Percentiles rank a stretch among this genome's conserved stretches.
Evolutionary conservation across 2,329 filamentous ascomycete species (phyloP).

Genomic region (Basipetospora chlamydospora): DNA sequence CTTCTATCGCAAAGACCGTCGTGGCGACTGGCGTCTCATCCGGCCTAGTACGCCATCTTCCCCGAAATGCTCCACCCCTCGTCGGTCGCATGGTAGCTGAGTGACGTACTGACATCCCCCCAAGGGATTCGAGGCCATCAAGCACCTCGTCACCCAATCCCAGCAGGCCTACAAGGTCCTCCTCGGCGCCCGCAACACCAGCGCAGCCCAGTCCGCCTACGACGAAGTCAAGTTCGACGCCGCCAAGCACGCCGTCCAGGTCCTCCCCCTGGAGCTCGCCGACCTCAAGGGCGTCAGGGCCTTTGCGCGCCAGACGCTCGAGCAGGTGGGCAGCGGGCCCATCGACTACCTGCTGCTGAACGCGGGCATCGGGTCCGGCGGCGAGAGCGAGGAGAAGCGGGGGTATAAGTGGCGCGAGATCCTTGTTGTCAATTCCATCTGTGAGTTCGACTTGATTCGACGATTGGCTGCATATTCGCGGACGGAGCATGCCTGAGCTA

Average conservation of each 20-base stretch:
- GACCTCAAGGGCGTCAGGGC: conserved; percentile 27
- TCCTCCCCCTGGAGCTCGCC: conserved; percentile 33
- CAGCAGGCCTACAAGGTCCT: conserved; percentile 31
- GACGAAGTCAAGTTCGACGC: conserved; percentile 26
- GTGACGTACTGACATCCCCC: too few species aligned
- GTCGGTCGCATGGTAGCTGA: too few species aligned
- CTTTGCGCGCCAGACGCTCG: conserved; percentile 29
- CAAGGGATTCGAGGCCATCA: conserved; percentile 40
- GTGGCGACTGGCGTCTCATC: conserved; percentile 35
- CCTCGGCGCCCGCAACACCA: conserved; percentile 31
- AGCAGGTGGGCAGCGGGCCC: conserved; percentile 23
- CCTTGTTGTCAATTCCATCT: conserved; percentile 36
- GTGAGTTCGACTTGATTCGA: too few species aligned
- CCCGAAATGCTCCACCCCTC: too few species aligned
- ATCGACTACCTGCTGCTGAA: conserved; percentile 37
- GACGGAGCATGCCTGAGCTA: too few species aligned
- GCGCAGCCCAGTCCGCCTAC: conserved; percentile 24
- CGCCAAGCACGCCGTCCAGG: conserved; percentile 22
- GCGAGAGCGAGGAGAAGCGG: conserved; percentile 19
- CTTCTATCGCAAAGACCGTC: conserved; percentile 28
- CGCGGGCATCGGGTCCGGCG: conserved; percentile 25
- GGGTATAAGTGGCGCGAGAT: conserved; percentile 35
- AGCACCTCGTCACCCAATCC: conserved; percentile 29
- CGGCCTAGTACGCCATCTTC: conserved; percentile 25
- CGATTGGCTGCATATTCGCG: too few species aligned